phyloP scores from a whole-genome alignment of 768 basidiomycete genomes.

The Xerocomus spinulosus region DNA sequence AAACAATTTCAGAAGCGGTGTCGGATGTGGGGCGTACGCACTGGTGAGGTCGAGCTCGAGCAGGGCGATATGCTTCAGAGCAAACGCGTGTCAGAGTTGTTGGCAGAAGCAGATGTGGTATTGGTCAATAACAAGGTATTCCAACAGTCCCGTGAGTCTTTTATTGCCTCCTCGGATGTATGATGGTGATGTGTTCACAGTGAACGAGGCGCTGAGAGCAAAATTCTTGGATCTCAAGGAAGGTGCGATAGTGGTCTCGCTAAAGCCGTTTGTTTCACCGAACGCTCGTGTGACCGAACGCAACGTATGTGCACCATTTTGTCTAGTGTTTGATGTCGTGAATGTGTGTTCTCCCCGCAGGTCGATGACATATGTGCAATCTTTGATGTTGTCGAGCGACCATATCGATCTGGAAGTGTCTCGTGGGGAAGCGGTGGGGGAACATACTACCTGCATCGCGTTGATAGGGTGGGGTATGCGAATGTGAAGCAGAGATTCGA shows the following conservation, averaged over 20 bases:
- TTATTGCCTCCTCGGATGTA: not conserved
- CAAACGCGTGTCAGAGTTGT: conserved; percentile 58
- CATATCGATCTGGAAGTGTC: conserved; percentile 69
- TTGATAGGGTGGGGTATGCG: conserved; percentile 69
- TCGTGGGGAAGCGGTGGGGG: conserved; percentile 77
- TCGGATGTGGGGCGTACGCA: conserved; percentile 85
- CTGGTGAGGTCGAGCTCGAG: conserved; percentile 73
- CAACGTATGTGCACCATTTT: conserved; percentile 49
- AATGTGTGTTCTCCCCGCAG: conserved; percentile 31
- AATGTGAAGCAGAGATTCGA: conserved; percentile 55
- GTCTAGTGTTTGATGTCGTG: not conserved
- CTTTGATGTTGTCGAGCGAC: conserved; percentile 66
- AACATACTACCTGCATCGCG: conserved; percentile 69
- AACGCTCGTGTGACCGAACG: conserved; percentile 78
- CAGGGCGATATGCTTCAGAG: conserved; percentile 84
- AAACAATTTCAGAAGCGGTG: conserved; percentile 72
- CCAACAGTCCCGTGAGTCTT: conserved; percentile 58
- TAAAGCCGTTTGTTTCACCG: conserved; percentile 79
- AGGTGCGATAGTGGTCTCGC: conserved; percentile 82
- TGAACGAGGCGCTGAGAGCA: conserved; percentile 82
- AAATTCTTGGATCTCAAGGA: conserved; percentile 95
- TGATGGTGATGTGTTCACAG: conserved; percentile 31
- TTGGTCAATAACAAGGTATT: conserved; percentile 89
- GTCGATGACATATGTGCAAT: conserved; percentile 78
- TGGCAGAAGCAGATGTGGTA: conserved; percentile 84